Conservation (phyloP, 768 basidiomycete genomes). For the Lactarius pseudohatsudake region DNA sequence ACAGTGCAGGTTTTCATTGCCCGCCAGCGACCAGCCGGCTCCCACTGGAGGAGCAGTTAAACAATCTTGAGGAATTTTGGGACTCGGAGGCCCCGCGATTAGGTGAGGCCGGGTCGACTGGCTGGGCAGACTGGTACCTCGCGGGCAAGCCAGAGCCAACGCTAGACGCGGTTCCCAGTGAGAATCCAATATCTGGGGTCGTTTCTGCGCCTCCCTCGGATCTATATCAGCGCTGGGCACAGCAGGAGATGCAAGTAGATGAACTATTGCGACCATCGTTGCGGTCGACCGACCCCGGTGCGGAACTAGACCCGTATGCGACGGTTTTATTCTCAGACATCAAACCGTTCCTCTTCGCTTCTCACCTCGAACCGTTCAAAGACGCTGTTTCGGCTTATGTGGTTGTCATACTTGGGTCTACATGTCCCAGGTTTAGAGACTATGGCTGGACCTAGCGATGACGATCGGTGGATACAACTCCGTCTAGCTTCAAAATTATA, state of each 20-base stretch:
- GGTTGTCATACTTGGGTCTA: conserved; percentile 70
- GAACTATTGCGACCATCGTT: conserved; percentile 45
- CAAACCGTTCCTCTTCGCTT: conserved; percentile 48
- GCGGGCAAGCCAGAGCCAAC: conserved; percentile 41
- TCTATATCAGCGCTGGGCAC: conserved; percentile 67
- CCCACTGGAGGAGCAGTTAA: conserved; percentile 51
- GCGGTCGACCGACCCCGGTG: conserved; percentile 51
- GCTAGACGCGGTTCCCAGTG: conserved; percentile 15
- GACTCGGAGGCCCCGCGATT: conserved; percentile 77
- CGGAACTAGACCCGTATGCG: conserved; percentile 65
- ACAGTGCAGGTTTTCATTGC: conserved; percentile 54
- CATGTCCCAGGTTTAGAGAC: conserved; percentile 64
- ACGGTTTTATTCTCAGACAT: conserved; percentile 75
- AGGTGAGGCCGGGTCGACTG: conserved; percentile 63
- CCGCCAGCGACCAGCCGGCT: conserved; percentile 47
- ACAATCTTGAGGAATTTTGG: conserved; percentile 78
- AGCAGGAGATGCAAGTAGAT: conserved; percentile 55
- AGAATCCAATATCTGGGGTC: conserved; percentile 13
- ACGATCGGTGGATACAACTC: conserved; percentile 66
- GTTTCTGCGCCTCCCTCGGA: conserved; percentile 44
- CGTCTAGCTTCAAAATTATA: conserved; percentile 47
- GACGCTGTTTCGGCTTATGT: conserved; percentile 60
- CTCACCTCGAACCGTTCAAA: conserved; percentile 47
- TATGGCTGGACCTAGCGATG: conserved; percentile 37
- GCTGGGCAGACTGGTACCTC: conserved; percentile 66